Evolutionary conservation across 192 early-diverging fungal species (phyloP).

Genomic region (Helicostylum pulchrum): DNA sequence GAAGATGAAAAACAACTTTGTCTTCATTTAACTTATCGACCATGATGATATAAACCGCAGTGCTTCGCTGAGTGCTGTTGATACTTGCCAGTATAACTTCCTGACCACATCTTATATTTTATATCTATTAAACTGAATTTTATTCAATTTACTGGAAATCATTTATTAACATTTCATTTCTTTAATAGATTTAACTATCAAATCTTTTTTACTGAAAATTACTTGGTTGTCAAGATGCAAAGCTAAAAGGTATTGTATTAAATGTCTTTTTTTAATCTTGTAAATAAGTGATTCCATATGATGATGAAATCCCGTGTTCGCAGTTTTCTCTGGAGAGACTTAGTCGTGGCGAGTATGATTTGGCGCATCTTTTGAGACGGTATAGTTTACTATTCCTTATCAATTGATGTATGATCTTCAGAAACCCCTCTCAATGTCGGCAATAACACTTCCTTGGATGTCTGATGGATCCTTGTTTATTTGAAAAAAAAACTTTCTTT

Average conservation of each 20-base stretch:
- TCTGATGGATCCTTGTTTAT: conserved; percentile 27
- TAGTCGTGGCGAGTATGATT: conserved; percentile 20
- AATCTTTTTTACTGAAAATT: neutral
- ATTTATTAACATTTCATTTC: neutral
- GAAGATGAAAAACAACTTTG: conserved; percentile 23
- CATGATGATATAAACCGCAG: conserved; percentile 40
- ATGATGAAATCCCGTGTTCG: conserved; percentile 40
- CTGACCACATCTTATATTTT: conserved; percentile 25
- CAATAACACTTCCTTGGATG: conserved; percentile 43
- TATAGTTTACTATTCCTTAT: no score
- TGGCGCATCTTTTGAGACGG: no score
- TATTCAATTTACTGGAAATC: neutral
- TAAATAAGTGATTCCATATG: conserved; percentile 19
- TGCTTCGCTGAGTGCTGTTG: conserved; percentile 43
- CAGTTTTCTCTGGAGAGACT: conserved; percentile 40
- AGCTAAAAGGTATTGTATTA: conserved; percentile 7
- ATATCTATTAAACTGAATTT: conserved; percentile 4
- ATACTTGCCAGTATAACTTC: conserved; percentile 43
- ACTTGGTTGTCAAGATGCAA: neutral
- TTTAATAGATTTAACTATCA: neutral
- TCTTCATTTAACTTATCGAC: conserved; percentile 42
- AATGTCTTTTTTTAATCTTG: neutral
- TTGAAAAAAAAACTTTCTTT: neutral
- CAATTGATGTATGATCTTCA: neutral
- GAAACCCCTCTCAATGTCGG: conserved; percentile 28